phyloP scores from a whole-genome alignment of 768 basidiomycete species.

The Panus rudis region DNA sequence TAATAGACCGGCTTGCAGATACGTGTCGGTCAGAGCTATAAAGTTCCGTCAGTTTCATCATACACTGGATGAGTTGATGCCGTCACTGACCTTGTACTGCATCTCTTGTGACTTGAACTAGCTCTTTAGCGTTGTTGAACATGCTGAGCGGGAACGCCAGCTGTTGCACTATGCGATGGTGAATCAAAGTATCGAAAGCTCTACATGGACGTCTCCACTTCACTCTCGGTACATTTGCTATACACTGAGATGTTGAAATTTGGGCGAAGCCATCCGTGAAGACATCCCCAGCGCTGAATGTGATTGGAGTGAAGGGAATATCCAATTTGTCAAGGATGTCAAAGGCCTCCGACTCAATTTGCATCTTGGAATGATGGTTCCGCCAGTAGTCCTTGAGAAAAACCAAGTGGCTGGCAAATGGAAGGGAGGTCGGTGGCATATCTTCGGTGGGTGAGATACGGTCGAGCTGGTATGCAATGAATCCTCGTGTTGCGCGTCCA shows the following conservation, averaged over 20 bases:
- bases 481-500: neutral
- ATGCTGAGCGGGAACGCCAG: constrained; percentile 1
- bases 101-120: neutral
- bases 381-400: constrained; percentile 7
- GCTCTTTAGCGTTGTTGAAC: neutral
- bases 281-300: constrained; percentile 2
- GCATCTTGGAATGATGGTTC: neutral
- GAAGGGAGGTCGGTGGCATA: too few relatives aligned
- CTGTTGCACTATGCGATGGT: constrained; percentile 6
- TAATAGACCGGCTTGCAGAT: neutral
- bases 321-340: neutral
- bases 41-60: neutral
- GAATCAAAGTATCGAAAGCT: neutral
- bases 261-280: neutral
- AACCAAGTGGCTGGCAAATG: neutral
- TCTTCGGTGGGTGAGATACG: too few relatives aligned
- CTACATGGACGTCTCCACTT: neutral
- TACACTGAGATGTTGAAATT: neutral
- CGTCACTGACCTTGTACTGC: neutral
- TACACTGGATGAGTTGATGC: neutral
- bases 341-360: constrained; percentile 1
- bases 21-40: neutral
- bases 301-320: neutral
- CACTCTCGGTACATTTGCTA: neutral
- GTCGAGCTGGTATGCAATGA: neutral